Base-by-base conservation (phyloP, 164 flowering plant genomes). In the Vitis rotundifolia region DNA sequence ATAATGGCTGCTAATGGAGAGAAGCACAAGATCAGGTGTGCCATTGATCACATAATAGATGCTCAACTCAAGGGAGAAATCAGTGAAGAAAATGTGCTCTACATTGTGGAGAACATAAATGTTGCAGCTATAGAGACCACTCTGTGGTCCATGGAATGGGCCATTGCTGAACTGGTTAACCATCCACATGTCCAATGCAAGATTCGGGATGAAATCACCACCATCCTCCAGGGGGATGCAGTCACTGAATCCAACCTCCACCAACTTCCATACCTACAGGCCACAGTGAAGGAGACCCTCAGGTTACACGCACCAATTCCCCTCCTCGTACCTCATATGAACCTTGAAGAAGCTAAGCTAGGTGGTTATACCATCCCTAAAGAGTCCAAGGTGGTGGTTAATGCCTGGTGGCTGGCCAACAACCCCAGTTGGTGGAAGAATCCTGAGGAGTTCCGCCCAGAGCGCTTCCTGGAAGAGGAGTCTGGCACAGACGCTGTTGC, bases 81-180 rank as follows among this genome's bases (percentile, higher is more conserved):
- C 63, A 88, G 61, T 70, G 89, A 82, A 68, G 87, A 76, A 12
- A 88, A 90, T 52, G 91, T 87, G 22, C 61, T 87, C 0, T 90
- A 86, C 86, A 88, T 88, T 49, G 93, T 88, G 52, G 92, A 91
- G 78, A 89, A 87, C 82, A 91, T 91, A 66, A 88, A 87, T 47
- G 91, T 85, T 19, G 95, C 66, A 37, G 66, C 52, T 3, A 63
- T 47, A 44, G 66, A 63, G 51, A 63, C 66, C 31, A 63, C 66
- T 9, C 19, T 63, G 49, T 63, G 66, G 66, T 63, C 66, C 14
- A 63, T 63, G 44, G 66, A 63, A 14, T 62, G 65, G 66, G 66
- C 51, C 18, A 63, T 62, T 15, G 66, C 66, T 14, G 66, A 63
- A 11, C 22, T 63, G 52, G 66, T 63, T 3, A 63, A 63, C 51